phyloP scores from a whole-genome alignment of 768 basidiomycete species.

The Rhodotorula sphaerocarpa region DNA sequence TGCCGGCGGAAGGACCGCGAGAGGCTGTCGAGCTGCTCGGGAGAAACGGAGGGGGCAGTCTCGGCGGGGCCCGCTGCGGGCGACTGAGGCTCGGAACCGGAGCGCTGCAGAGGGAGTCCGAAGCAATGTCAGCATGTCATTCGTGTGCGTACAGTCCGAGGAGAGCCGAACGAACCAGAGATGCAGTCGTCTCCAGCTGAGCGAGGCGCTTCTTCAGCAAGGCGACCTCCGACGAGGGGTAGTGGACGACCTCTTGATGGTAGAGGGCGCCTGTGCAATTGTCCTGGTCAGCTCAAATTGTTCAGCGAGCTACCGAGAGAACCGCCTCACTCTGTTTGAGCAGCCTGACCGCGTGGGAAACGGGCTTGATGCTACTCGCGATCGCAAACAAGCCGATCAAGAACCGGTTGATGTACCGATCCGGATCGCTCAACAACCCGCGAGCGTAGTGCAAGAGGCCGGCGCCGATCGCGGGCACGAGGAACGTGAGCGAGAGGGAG shows the following conservation, averaged over 20 bases:
- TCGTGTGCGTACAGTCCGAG: background rate
- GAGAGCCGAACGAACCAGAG: slow-evolving; percentile 1
- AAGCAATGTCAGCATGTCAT: too few species aligned
- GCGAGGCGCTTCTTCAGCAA: slow-evolving; percentile 27
- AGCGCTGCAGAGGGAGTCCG: too few species aligned
- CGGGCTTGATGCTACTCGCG: slow-evolving; percentile 39
- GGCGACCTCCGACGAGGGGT: slow-evolving; percentile 35
- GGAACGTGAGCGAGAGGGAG: slow-evolving; percentile 32
- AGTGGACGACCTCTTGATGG: slow-evolving; percentile 35
- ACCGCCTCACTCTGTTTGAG: slow-evolving; percentile 31
- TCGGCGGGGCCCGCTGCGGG: too few species aligned
- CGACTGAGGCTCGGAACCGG: too few species aligned
- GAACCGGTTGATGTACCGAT: slow-evolving; percentile 39
- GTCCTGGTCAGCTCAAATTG: too few species aligned
- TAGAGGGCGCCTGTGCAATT: slow-evolving; percentile 25
- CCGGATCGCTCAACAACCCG: slow-evolving; percentile 35
- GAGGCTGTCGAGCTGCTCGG: background rate
- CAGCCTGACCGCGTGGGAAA: slow-evolving; percentile 32
- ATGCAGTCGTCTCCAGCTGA: slow-evolving; percentile 35
- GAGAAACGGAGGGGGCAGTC: background rate
- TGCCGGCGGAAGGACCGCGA: background rate
- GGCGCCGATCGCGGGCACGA: slow-evolving; percentile 35
- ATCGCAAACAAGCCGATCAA: slow-evolving; percentile 38
- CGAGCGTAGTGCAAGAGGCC: slow-evolving; percentile 28
- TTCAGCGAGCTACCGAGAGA: too few species aligned